Evolutionary conservation across 1,284 basidiomycete genomes (phyloP).

Genomic region (Melampsora americana): DNA sequence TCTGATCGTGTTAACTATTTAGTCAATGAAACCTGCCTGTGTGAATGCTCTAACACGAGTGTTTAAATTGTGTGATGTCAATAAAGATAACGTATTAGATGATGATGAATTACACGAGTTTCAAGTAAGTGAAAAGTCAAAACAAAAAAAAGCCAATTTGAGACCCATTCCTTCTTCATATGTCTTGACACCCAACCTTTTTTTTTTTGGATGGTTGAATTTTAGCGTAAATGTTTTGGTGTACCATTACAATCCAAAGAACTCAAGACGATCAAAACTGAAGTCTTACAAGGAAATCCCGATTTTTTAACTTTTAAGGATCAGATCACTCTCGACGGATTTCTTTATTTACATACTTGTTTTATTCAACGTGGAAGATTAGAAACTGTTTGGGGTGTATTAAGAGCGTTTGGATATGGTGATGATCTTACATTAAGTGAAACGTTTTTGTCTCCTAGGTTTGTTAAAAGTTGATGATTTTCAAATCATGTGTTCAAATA

Average conservation of each 20-base stretch:
- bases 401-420: slow-evolving; percentile 91
- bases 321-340: slow-evolving; percentile 88
- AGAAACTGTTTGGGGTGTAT: slow-evolving; percentile 96
- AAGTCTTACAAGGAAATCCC: slow-evolving; percentile 73
- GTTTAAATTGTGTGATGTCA: slow-evolving; percentile 90
- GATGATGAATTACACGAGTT: slow-evolving; percentile 92
- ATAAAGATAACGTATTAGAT: slow-evolving; percentile 90
- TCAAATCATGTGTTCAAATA: neutral
- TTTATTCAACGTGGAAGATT: slow-evolving; percentile 95
- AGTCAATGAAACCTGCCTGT: slow-evolving; percentile 92
- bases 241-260: slow-evolving; percentile 87
- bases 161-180: slow-evolving; percentile 43
- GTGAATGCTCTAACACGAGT: slow-evolving; percentile 82
- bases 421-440: slow-evolving; percentile 89
- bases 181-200: slow-evolving; percentile 16
- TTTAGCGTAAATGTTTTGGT: slow-evolving; percentile 86
- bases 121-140: slow-evolving; percentile 62
- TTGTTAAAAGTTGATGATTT: slow-evolving; percentile 49
- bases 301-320: slow-evolving; percentile 55
- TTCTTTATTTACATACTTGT: slow-evolving; percentile 89
- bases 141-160: too few relatives aligned
- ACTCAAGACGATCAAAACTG: slow-evolving; percentile 64
- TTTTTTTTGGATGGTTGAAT: slow-evolving; percentile 1
- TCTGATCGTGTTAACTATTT: neutral
- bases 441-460: slow-evolving; percentile 80